Conservation (phyloP, 768 basidiomycete genomes). For the Gymnopilus dilepis region DNA sequence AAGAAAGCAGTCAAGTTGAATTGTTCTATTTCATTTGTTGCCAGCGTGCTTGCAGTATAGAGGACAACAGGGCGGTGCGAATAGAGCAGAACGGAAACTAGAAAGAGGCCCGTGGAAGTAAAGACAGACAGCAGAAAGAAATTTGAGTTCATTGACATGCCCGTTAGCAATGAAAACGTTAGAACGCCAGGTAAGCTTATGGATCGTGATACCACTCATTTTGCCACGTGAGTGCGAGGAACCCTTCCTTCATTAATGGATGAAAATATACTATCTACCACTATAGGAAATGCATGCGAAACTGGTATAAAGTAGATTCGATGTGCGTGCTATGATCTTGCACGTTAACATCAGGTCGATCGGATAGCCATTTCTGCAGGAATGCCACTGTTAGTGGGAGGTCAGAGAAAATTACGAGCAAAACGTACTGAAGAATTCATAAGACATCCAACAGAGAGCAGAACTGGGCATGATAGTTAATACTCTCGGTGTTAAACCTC, state of each 20-base stretch:
- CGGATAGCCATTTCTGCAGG: constrained; percentile 70
- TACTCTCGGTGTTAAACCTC: constrained; percentile 90
- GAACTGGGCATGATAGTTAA: constrained; percentile 97
- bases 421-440: constrained; percentile 95
- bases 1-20: constrained; percentile 8
- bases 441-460: constrained; percentile 96
- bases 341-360: constrained; percentile 36
- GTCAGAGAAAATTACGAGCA: background rate
- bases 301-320: constrained; percentile 18
- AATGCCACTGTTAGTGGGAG: constrained; percentile 13
- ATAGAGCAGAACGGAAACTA: constrained; percentile 19
- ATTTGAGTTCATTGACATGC: constrained; percentile 13
- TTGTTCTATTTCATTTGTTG: background rate
- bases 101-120: constrained; percentile 20
- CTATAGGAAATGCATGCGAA: constrained; percentile 14
- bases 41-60: background rate
- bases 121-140: constrained; percentile 17
- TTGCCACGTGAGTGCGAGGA: constrained; percentile 15
- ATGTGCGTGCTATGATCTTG: constrained; percentile 11
- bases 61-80: background rate
- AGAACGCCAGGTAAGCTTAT: no score
- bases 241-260: constrained; percentile 4
- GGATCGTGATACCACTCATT: no score
- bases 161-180: background rate
- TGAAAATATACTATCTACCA: constrained; percentile 22